Base-by-base conservation (phyloP, 2,329 filamentous ascomycete species). In the Colletotrichum trifolii region DNA sequence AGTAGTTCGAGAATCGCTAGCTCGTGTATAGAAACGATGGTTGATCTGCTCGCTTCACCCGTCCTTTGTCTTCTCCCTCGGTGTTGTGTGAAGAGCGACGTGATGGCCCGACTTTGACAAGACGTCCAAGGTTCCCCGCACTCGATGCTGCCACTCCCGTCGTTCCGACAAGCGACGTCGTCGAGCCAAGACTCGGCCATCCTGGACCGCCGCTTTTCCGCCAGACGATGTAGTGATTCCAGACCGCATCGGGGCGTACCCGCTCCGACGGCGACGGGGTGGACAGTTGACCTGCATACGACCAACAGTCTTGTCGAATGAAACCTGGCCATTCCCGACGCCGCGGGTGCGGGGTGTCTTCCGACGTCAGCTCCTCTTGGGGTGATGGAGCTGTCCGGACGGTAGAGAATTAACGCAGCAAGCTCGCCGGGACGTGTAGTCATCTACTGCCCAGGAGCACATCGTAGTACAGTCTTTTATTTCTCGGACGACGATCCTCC, bases 401-500 rank as follows among this genome's bases (percentile, higher is more conserved):
- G 42, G 42, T n/a, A 45, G 42, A 45, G n/a, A 45, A 40, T 9
- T 40, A 10, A 13, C 38, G 17, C 38, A 13, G 38, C 38, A 40
- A 40, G 1, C 25, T 25, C 25, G 25, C 3, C 25, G 25, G 25
- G 25, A 25, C 4, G 25, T 25, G 25, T 25, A 25, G 25, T 25
- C 25, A 25, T 25, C 25, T 2, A 25, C 25, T 25, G 25, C 25
- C 25, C 25, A 5, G 25, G 4, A 25, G 4, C 25, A 25, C 25
- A 1, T 17, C 17, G 17, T 17, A 17, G 17, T 25, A 25, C 25
- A 25, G 25, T 25, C 4, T 25, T 25, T 25, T 4, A 5, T 1
- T 60, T 40, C 25, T 52, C 62, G 57, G 62, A 46, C 57, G 62
- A 42, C 35, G 57, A 65, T 55, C 62, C 39, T 65, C 62, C 57